These are phyloP conservation scores for Jamesozyma piceae DNA, from an alignment of 805 yeast genomes.

Conservation along the genomic window DNA sequence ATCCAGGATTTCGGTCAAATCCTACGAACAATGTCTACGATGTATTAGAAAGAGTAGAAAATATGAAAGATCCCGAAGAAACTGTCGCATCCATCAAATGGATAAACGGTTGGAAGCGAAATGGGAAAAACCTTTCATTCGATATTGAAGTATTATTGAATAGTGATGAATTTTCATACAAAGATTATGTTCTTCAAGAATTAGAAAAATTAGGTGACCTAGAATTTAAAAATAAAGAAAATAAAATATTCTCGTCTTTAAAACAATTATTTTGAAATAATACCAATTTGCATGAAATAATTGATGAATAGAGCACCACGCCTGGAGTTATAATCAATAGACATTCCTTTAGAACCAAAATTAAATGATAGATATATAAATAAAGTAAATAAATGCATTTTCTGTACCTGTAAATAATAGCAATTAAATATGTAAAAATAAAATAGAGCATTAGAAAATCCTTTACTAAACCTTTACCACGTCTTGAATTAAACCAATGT, in stretches of 20 bases:
- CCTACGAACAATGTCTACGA: slow-evolving; percentile 69
- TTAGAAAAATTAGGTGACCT: slow-evolving; percentile 6
- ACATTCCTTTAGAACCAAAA: no score
- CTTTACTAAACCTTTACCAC: neutral
- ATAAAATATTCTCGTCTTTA: neutral
- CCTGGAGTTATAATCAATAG: no score
- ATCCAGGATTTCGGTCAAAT: slow-evolving; percentile 16
- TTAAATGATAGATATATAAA: no score
- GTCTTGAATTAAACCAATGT: neutral
- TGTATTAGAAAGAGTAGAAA: slow-evolving; percentile 38
- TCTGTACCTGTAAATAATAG: slow-evolving; percentile 1
- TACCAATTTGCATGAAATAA: no score
- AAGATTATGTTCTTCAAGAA: slow-evolving; percentile 8
- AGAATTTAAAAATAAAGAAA: slow-evolving; percentile 1
- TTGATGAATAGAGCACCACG: no score
- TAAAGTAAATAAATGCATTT: neutral
- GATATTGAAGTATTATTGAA: slow-evolving; percentile 20
- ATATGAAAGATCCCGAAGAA: slow-evolving; percentile 45
- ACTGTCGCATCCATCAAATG: slow-evolving; percentile 55
- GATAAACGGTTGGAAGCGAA: slow-evolving; percentile 47
- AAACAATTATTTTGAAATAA: slow-evolving; percentile 2
- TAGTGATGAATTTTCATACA: slow-evolving; percentile 13
- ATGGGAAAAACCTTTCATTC: slow-evolving; percentile 35
- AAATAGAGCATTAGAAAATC: neutral
- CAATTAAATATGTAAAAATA: neutral